phyloP scores from a whole-genome alignment of 2,329 filamentous ascomycete genomes.

The Penicillium sclerotigenum region DNA sequence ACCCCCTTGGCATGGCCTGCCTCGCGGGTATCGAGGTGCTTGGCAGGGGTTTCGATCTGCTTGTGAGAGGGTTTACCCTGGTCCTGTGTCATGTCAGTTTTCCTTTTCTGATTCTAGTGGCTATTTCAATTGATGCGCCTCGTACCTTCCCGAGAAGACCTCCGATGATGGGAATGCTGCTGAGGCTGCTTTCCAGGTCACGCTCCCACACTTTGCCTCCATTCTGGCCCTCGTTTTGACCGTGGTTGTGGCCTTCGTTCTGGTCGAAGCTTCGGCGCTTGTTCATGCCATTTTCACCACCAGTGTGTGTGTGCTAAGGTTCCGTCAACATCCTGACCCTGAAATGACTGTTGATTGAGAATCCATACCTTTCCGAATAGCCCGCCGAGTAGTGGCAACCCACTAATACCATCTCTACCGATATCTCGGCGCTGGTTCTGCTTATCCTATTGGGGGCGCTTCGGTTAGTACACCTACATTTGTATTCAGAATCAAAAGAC shows the following conservation, averaged over 20 bases:
- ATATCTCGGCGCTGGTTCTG: background rate
- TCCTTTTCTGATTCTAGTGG: background rate
- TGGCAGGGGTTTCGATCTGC: background rate
- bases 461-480: background rate
- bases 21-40: slow-evolving; percentile 1
- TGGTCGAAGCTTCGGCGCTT: background rate
- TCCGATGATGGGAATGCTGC: slow-evolving; percentile 15
- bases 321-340: background rate
- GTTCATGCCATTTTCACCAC: slow-evolving; percentile 7
- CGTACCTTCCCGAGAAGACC: slow-evolving; percentile 11
- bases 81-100: background rate
- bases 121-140: background rate
- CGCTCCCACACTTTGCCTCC: background rate
- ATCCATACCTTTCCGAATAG: slow-evolving; percentile 3
- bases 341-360: background rate
- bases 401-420: background rate
- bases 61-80: background rate
- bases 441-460: slow-evolving; percentile 5
- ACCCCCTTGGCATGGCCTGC: slow-evolving; percentile 1
- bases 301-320: slow-evolving; percentile 1
- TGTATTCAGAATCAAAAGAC: background rate
- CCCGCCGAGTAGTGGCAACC: slow-evolving; percentile 2
- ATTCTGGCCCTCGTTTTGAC: slow-evolving; percentile 6
- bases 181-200: slow-evolving; percentile 6
- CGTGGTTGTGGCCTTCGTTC: slow-evolving; percentile 3